Evolutionary conservation across 2,329 filamentous ascomycete species (phyloP).

Genomic region (Sporothrix mexicana): DNA sequence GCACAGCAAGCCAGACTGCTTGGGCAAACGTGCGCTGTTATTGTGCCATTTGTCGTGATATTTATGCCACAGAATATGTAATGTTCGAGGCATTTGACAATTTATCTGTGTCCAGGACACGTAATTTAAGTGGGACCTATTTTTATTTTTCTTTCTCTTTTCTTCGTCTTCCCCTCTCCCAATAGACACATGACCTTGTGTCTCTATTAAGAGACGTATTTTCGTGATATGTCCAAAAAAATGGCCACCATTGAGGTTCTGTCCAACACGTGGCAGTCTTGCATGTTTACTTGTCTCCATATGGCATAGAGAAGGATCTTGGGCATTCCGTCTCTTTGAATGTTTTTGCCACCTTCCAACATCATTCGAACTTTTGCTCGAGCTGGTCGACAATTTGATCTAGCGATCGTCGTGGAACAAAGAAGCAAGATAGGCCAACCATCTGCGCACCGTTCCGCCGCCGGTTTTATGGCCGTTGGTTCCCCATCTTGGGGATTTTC

Average conservation of each 20-base stretch:
- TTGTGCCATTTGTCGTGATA: not conserved
- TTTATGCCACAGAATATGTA: not conserved
- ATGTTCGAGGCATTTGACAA: no score
- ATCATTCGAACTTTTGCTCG: not conserved
- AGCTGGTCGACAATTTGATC: not conserved
- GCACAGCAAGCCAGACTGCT: no score
- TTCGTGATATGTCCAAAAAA: no score
- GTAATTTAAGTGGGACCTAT: no score
- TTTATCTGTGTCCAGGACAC: no score
- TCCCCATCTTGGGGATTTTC: not conserved
- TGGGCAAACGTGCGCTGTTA: no score
- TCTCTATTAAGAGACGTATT: no score
- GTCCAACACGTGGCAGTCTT: not conserved
- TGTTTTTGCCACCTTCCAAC: not conserved
- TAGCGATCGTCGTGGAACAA: not conserved
- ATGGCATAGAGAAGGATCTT: not conserved
- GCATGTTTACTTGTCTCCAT: not conserved
- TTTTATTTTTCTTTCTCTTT: no score
- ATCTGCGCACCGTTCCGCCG: slow-evolving; percentile 9
- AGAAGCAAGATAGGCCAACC: not conserved
- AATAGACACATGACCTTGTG: no score
- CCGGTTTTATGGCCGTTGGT: not conserved
- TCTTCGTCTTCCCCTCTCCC: no score
- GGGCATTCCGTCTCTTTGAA: not conserved
- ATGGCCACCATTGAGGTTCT: not conserved